Conservation (phyloP, 306 rosid genomes). For the Glycine soja region DNA sequence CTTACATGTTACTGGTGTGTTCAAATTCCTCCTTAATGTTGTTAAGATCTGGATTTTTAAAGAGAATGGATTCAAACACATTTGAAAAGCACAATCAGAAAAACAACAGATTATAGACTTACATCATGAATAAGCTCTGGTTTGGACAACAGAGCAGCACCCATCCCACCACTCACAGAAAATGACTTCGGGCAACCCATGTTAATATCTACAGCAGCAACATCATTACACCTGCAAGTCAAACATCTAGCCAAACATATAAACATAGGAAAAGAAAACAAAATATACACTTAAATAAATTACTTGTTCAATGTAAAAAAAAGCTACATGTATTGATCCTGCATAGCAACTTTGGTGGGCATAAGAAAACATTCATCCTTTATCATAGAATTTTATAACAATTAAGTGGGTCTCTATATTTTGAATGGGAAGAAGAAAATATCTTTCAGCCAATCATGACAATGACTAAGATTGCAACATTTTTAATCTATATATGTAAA, state of each 20-base stretch:
- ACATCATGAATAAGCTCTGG: slow-evolving; percentile 93
- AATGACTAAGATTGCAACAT: slow-evolving; percentile 24
- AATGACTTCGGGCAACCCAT: slow-evolving; percentile 97
- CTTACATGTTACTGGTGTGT: slow-evolving; percentile 87
- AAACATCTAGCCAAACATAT: slow-evolving; percentile 5
- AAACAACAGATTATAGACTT: slow-evolving; percentile 35
- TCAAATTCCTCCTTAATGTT: slow-evolving; percentile 82
- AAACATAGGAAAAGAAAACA: slow-evolving; percentile 5
- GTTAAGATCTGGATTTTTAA: slow-evolving; percentile 72
- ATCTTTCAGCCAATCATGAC: neutral
- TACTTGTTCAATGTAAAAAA: neutral
- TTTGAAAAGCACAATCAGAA: slow-evolving; percentile 29
- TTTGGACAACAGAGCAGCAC: slow-evolving; percentile 77
- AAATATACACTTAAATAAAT: neutral
- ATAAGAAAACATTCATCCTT: slow-evolving; percentile 19
- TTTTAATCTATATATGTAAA: slow-evolving; percentile 21
- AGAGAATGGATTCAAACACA: slow-evolving; percentile 35
- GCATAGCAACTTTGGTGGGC: neutral
- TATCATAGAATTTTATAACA: neutral
- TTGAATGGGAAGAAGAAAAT: slow-evolving; percentile 16
- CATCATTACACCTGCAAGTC: slow-evolving; percentile 72
- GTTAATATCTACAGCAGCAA: slow-evolving; percentile 89
- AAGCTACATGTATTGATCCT: slow-evolving; percentile 9
- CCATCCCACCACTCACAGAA: slow-evolving; percentile 96
- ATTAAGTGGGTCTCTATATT: slow-evolving; percentile 3